Evolutionary conservation across 495 filamentous ascomycete genomes (phyloP), one percentile per base, ranked within the genome.

Genomic region (Tetracladium marchalianum): DNA sequence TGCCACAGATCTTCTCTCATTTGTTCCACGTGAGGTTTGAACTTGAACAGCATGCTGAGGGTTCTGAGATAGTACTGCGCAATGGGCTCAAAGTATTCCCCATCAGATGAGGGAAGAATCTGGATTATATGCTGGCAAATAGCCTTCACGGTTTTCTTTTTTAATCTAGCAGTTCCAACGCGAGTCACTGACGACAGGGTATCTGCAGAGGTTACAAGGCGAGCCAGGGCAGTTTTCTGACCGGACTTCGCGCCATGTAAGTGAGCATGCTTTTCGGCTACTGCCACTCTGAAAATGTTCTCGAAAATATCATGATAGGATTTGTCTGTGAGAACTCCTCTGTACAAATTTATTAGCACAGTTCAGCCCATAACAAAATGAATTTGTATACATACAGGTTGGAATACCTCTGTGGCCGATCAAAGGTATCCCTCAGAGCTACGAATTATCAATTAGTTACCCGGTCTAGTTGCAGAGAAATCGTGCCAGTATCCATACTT

Each of bases 281-380:
- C 67, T 7, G 78, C 65, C 50, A 77, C 80, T 33, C 72, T 68
- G 56, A 96, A 96, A 12, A 98, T 64, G 0, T 77, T 75, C 56
- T 96, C 88, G 50, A 82, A 88, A 22, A 96, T 79, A 39, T 73
- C 75, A 55, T 93, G 85, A 55, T 83, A 94, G 13, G 73, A 76
- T 53, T 84, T 85, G 58, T 95, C 88, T 40, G 74, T 78, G 43
- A 87, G 65, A 12, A 60, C 36, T 13, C 44, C 39, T 5, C 53
- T 55, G 22, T 10, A 43, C 47, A 11, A 15, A 31, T 56, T 61
- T 39, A 64, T 44, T 34, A 11, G 7, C 16, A 39, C 47, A 44
- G 18, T 35, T 18, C 18, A 47, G 44, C 32, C 24, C 46, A 32
- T 7, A 3, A 7, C 22, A 27, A 27, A 27, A 27, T 27, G 7